These are phyloP conservation scores for Tetradesmus obliquus DNA, from an alignment of 139 green algal species.

Conservation along the genomic window DNA sequence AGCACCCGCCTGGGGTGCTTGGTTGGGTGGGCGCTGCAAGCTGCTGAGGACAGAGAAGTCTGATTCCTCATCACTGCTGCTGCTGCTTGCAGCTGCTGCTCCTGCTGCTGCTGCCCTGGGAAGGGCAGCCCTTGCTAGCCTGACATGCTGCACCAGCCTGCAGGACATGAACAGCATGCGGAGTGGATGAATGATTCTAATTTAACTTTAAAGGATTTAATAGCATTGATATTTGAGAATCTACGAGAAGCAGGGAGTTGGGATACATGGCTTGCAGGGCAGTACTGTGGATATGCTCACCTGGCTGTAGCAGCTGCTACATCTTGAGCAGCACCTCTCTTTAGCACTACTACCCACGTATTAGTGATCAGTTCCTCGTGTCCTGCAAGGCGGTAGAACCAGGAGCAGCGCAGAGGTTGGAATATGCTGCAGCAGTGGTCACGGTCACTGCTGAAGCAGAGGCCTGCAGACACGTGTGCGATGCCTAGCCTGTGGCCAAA, in stretches of 20 bases:
- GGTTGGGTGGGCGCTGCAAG: background rate
- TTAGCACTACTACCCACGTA: background rate
- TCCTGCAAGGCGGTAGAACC: background rate
- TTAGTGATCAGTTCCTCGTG: background rate
- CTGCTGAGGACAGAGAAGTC: background rate
- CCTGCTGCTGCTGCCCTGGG: background rate
- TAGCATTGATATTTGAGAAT: too few species aligned
- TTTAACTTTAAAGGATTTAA: too few species aligned
- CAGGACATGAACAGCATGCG: background rate
- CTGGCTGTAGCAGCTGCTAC: background rate
- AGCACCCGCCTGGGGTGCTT: background rate
- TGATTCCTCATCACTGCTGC: background rate
- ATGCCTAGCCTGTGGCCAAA: background rate
- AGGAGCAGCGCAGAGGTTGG: background rate
- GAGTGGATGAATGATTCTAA: background rate
- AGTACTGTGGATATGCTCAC: background rate
- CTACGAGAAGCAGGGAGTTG: too few species aligned
- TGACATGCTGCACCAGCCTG: background rate
- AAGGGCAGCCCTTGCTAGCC: background rate
- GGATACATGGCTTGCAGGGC: background rate
- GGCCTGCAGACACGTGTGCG: background rate
- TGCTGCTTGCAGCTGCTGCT: background rate
- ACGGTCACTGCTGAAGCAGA: background rate
- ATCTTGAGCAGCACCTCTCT: background rate
- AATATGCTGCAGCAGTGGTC: background rate